A percentile compares a stretch with the other conserved stretches of the same genome.
Conservation (phyloP, 176 grass and related monocot species). For the Bothriochloa decipiens region DNA sequence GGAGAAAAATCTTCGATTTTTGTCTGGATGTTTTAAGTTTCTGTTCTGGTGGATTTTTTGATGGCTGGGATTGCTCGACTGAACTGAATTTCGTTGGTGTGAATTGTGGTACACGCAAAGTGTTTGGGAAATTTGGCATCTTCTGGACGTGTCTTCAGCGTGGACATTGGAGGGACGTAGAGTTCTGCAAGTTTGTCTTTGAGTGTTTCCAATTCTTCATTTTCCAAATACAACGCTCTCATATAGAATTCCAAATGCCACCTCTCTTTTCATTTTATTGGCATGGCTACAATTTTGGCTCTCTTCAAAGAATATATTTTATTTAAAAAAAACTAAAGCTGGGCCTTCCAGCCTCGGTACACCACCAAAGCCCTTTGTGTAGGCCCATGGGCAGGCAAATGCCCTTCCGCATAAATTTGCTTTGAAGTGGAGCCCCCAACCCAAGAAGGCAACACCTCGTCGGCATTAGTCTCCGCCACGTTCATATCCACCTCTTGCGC, state of each 20-base stretch:
- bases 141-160: slow-evolving; percentile 37
- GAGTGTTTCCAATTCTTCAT: background rate
- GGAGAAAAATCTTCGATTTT: slow-evolving; percentile 26
- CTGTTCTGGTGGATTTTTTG: background rate
- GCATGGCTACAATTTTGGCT: background rate
- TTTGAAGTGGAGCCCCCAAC: background rate
- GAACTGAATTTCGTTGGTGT: slow-evolving; percentile 4
- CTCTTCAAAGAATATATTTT: background rate
- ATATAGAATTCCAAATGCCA: background rate
- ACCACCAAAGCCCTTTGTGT: too few relatives aligned
- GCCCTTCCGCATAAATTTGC: too few relatives aligned
- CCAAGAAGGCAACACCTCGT: background rate
- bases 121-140: background rate
- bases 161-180: slow-evolving; percentile 25
- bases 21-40: background rate
- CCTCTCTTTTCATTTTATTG: background rate
- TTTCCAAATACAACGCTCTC: background rate
- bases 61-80: background rate
- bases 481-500: slow-evolving; percentile 21
- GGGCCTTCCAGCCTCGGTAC: background rate
- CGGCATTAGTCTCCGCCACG: slow-evolving; percentile 39
- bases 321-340: background rate
- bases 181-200: slow-evolving; percentile 13
- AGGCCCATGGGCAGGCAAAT: too few relatives aligned
- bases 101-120: slow-evolving; percentile 14